Evolutionary conservation across 345 rosid species (phyloP), one percentile per base, ranked within the genome.

Genomic region (Noccaea caerulescens): DNA sequence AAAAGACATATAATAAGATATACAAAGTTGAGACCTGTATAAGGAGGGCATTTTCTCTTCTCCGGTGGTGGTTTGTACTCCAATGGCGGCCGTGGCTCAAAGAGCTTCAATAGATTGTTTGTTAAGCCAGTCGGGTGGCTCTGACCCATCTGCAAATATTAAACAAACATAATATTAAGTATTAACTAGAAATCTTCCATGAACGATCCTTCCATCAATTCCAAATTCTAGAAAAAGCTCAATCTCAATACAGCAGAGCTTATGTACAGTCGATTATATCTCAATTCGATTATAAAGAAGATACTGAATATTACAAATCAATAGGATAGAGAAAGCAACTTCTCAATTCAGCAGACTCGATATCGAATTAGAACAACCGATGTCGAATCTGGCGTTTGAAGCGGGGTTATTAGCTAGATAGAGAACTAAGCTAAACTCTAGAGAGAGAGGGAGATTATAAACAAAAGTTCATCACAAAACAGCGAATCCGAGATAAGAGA

Each of bases 41-140:
- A 88, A 0, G 89, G 79, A 0, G 87, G 94, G 70, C 96, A 90
- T 80, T 88, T 93, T 72, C 97, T 84, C 81, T 88, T 93, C 92
- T 93, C 96, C 0, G 86, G 96, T 12, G 96, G 96, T 0, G 96
- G 91, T 67, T 87, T 90, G 75, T 63, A 93, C 50, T 90, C 96
- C 71, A 90, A 82, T 0, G 97, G 96, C 46, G 86, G 89, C 10
- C 97, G 88, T 69, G 98, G 88, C 85, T 93, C 97, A 75, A 93
- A 88, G 5, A 93, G 90, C 77, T 88, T 93, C 87, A 93, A 72
- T 16, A 90, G 90, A 64, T 86, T 90, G 33, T 82, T 53, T 51
- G 98, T 93, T 73, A 93, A 82, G 47, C 97, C 98, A 25, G 97
- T 88, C 5, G 97, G 98, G 68, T 93, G 98, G 73, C 92, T 88